phyloP scores from a whole-genome alignment of 2,329 filamentous ascomycete species.

The Trichoderma sp. region DNA sequence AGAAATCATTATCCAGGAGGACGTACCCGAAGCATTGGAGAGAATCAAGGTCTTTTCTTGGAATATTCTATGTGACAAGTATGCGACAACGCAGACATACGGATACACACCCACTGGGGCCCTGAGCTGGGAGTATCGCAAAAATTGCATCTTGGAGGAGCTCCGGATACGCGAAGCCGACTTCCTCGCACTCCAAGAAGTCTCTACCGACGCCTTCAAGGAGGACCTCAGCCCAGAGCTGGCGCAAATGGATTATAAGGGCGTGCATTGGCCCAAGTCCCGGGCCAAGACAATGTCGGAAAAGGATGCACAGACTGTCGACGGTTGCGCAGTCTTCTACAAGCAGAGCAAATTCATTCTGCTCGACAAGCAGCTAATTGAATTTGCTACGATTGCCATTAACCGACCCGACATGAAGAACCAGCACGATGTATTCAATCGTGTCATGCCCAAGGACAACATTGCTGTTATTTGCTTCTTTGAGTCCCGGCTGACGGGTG shows the following conservation, averaged over 20 bases:
- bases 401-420: conserved; percentile 96
- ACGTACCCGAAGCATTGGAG: conserved; percentile 62
- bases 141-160: conserved; percentile 80
- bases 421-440: conserved; percentile 96
- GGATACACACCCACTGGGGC: conserved; percentile 86
- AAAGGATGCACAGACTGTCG: conserved; percentile 84
- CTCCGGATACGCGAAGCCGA: conserved; percentile 80
- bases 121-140: conserved; percentile 84
- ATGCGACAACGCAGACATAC: conserved; percentile 81
- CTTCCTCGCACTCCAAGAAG: conserved; percentile 90
- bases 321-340: conserved; percentile 96
- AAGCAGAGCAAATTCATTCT: conserved; percentile 93
- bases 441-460: conserved; percentile 97
- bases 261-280: conserved; percentile 88
- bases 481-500: conserved; percentile 88
- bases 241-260: conserved; percentile 87
- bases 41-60: conserved; percentile 86
- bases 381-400: conserved; percentile 90
- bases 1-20: conserved; percentile 76
- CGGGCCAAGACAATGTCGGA: conserved; percentile 90
- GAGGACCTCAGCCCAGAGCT: conserved; percentile 88
- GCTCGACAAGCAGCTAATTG: conserved; percentile 91
- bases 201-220: conserved; percentile 89
- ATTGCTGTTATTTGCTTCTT: conserved; percentile 92
- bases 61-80: conserved; percentile 95